phyloP scores from a whole-genome alignment of 306 rosid genomes.

The Casuarina cunninghamiana region DNA sequence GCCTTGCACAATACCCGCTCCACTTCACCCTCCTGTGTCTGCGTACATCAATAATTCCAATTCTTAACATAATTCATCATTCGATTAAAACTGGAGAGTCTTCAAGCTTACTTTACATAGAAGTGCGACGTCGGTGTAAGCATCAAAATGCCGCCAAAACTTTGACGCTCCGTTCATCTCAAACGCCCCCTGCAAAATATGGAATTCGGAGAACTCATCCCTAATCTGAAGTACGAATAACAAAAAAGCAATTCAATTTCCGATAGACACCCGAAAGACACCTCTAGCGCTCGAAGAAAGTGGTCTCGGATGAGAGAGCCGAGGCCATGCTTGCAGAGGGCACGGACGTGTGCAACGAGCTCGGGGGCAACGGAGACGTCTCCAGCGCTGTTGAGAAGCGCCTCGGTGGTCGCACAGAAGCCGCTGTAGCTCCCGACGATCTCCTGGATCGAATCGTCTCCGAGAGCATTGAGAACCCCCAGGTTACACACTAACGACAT shows the following conservation, averaged over 20 bases:
- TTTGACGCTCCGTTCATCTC: conserved; percentile 69
- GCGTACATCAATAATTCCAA: conserved; percentile 12
- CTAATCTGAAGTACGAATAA: background rate
- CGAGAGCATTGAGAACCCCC: conserved; percentile 51
- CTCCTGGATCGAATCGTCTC: conserved; percentile 38
- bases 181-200: conserved; percentile 56
- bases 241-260: background rate
- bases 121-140: conserved; percentile 36
- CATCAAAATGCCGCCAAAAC: conserved; percentile 82
- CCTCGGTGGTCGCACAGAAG: conserved; percentile 56
- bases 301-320: conserved; percentile 70
- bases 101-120: conserved; percentile 30
- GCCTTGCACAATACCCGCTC: conserved; percentile 62
- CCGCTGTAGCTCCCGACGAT: conserved; percentile 49
- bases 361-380: conserved; percentile 63
- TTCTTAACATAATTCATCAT: background rate
- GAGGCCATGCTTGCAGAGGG: conserved; percentile 64
- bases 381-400: conserved; percentile 55
- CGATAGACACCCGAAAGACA: background rate
- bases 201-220: background rate
- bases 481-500: conserved; percentile 38
- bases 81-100: background rate
- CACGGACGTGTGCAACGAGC: conserved; percentile 54
- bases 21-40: conserved; percentile 64
- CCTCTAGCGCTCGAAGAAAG: conserved; percentile 75